Conservation (phyloP, 2,329 filamentous ascomycete genomes). For the Claviceps arundinis region DNA sequence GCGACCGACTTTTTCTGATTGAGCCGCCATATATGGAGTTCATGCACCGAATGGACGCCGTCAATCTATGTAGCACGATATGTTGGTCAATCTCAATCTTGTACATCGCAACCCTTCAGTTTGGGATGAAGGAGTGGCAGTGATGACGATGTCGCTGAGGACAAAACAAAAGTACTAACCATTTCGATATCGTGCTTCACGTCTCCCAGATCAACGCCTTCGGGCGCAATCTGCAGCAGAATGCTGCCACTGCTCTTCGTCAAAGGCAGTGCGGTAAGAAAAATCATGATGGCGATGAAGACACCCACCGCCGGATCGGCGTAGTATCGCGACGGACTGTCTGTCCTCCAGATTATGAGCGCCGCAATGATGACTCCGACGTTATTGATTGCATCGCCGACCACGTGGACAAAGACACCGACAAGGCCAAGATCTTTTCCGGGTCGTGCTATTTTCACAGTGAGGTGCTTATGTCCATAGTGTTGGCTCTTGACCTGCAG, state of each 20-base stretch:
- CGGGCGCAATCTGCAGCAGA: slow-evolving; percentile 52
- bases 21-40: slow-evolving; percentile 62
- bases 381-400: slow-evolving; percentile 65
- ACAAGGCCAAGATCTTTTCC: slow-evolving; percentile 55
- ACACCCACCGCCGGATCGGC: slow-evolving; percentile 58
- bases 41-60: slow-evolving; percentile 54
- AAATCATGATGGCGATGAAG: slow-evolving; percentile 60
- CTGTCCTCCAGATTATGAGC: slow-evolving; percentile 52
- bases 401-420: slow-evolving; percentile 56
- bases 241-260: slow-evolving; percentile 50
- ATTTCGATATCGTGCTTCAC: slow-evolving; percentile 57
- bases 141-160: no score
- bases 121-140: not conserved
- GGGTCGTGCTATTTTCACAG: slow-evolving; percentile 17
- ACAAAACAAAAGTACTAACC: slow-evolving; percentile 21
- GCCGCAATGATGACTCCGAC: slow-evolving; percentile 60
- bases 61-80: slow-evolving; percentile 36
- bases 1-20: slow-evolving; percentile 58
- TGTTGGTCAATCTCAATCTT: not conserved
- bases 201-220: slow-evolving; percentile 44
- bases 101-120: not conserved
- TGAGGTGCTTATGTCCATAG: slow-evolving; percentile 35
- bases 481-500: slow-evolving; percentile 18
- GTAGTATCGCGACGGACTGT: slow-evolving; percentile 48
- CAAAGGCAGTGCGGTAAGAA: slow-evolving; percentile 49